Evolutionary conservation across 2,329 filamentous ascomycete species (phyloP).

Genomic region (Pseudocercospora ulei): DNA sequence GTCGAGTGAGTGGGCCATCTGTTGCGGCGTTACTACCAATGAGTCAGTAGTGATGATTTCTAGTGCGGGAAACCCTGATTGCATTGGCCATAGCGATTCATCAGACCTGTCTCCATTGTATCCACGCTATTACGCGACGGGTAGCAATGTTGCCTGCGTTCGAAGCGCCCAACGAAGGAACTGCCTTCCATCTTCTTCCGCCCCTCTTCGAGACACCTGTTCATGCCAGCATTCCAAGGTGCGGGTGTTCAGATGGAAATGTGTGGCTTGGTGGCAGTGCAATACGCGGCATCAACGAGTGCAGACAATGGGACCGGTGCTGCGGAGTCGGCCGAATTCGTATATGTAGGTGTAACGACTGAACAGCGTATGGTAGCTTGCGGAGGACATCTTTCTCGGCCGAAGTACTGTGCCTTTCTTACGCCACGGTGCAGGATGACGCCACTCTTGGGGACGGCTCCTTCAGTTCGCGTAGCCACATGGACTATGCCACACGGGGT

Average conservation of each 20-base stretch:
- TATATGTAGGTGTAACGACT: constrained; percentile 45
- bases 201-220: no score
- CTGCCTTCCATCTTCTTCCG: no score
- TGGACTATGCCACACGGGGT: neutral
- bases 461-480: neutral
- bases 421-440: constrained; percentile 48
- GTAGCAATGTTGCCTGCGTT: no score
- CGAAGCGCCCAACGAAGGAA: no score
- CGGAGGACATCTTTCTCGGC: constrained; percentile 55
- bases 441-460: constrained; percentile 42
- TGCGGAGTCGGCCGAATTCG: constrained; percentile 68
- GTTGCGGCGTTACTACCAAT: no score
- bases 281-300: neutral
- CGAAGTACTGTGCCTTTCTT: constrained; percentile 52
- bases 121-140: no score
- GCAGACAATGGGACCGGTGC: constrained; percentile 37
- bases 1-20: no score
- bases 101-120: no score
- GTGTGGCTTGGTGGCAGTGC: constrained; percentile 3
- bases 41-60: no score
- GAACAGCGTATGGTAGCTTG: constrained; percentile 50
- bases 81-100: no score
- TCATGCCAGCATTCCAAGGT: neutral
- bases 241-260: neutral
- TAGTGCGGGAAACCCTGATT: no score